These are phyloP conservation scores for Penicillium parvum DNA, from an alignment of 495 filamentous ascomycete species.

Conservation along the genomic window DNA sequence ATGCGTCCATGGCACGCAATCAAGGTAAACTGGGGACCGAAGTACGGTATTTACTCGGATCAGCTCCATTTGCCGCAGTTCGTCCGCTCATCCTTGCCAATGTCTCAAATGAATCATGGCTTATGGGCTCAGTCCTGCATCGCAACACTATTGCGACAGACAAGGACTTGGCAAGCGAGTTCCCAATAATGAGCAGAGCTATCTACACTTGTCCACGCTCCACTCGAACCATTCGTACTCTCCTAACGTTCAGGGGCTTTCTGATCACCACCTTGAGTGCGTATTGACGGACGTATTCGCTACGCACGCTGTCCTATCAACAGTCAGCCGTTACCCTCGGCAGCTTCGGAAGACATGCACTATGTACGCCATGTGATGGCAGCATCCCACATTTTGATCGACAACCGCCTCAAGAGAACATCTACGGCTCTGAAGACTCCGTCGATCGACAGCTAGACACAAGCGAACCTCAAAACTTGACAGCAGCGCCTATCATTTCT, in stretches of 20 bases:
- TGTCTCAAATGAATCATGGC: not conserved
- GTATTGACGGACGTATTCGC: too few relatives aligned
- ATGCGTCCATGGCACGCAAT: too few relatives aligned
- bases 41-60: too few relatives aligned
- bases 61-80: constrained; percentile 1
- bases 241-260: too few relatives aligned
- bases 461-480: constrained; percentile 9
- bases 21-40: not conserved
- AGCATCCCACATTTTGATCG: not conserved
- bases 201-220: too few relatives aligned
- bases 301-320: too few relatives aligned
- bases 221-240: too few relatives aligned
- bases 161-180: too few relatives aligned
- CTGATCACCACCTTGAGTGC: too few relatives aligned
- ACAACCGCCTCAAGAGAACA: not conserved
- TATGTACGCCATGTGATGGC: constrained; percentile 12
- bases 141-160: too few relatives aligned
- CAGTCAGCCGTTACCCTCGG: constrained; percentile 4
- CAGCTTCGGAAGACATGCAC: not conserved
- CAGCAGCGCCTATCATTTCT: constrained; percentile 21
- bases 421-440: not conserved
- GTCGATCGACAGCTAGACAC: not conserved
- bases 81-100: not conserved
- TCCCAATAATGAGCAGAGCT: too few relatives aligned
- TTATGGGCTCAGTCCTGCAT: not conserved